phyloP scores from a whole-genome alignment of 2,329 filamentous ascomycete species.

The Zymoseptoria brevis region DNA sequence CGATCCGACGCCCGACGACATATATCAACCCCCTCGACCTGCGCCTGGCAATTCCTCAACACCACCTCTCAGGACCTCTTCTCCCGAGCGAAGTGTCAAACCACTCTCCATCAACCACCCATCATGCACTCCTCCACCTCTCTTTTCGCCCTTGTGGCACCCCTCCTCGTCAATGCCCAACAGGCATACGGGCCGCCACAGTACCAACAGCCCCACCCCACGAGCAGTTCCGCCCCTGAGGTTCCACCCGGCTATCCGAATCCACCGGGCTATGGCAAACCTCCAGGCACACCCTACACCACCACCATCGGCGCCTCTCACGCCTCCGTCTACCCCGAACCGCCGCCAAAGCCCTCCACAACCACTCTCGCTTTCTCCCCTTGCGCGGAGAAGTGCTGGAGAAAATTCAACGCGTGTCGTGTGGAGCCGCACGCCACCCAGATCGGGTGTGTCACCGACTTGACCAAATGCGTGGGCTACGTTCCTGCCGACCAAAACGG shows the following conservation, averaged over 20 bases:
- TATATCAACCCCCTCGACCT: background rate
- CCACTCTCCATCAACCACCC: background rate
- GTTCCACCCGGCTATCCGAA: too few species aligned
- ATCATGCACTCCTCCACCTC: background rate
- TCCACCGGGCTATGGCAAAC: background rate
- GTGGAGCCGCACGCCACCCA: too few species aligned
- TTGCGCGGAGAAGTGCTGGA: too few species aligned
- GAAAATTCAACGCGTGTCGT: too few species aligned
- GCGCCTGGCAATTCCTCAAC: background rate
- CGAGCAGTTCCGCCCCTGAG: too few species aligned
- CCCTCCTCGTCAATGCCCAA: background rate
- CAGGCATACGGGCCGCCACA: background rate
- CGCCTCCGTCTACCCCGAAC: too few species aligned
- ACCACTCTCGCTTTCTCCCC: too few species aligned
- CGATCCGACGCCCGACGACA: background rate
- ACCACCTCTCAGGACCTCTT: background rate
- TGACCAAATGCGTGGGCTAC: too few species aligned
- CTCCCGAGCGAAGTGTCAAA: background rate
- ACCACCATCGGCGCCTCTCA: too few species aligned
- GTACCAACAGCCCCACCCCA: background rate
- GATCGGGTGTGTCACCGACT: too few species aligned
- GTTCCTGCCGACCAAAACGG: too few species aligned
- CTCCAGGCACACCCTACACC: background rate
- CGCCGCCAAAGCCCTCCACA: too few species aligned
- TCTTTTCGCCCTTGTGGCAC: background rate